Conservation (phyloP, 2,329 filamentous ascomycete genomes). For the Arthroderma sp. region DNA sequence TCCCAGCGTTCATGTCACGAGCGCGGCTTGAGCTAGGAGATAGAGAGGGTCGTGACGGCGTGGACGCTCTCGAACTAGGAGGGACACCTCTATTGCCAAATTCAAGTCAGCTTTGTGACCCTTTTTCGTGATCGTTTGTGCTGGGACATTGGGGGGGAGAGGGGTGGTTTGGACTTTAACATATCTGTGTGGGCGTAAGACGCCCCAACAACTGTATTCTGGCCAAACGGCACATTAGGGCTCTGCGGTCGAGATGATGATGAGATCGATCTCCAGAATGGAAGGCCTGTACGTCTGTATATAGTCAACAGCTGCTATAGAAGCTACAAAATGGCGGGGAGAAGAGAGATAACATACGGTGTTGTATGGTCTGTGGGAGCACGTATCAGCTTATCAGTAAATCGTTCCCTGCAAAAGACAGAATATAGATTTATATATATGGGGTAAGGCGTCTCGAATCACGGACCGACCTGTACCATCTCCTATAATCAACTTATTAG, state of each 20-base stretch:
- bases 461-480: slow-evolving; percentile 99
- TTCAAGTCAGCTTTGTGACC: not conserved
- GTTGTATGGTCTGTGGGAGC: slow-evolving; percentile 27
- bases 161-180: slow-evolving; percentile 63
- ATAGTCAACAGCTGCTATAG: slow-evolving; percentile 9
- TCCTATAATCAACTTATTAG: slow-evolving; percentile 47
- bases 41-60: slow-evolving; percentile 54
- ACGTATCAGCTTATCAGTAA: slow-evolving; percentile 7
- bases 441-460: slow-evolving; percentile 16
- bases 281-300: slow-evolving; percentile 59
- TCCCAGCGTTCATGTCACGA: slow-evolving; percentile 44
- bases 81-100: slow-evolving; percentile 22
- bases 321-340: slow-evolving; percentile 15
- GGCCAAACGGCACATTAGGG: slow-evolving; percentile 47
- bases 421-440: not conserved
- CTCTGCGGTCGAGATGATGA: slow-evolving; percentile 41
- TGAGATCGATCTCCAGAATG: slow-evolving; percentile 65
- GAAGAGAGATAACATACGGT: slow-evolving; percentile 21
- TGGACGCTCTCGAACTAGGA: slow-evolving; percentile 55
- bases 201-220: slow-evolving; percentile 73
- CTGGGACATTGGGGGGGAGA: not conserved
- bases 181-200: slow-evolving; percentile 95
- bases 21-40: slow-evolving; percentile 28
- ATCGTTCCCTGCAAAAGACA: not conserved
- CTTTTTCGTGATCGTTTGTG: not conserved